These are phyloP conservation scores for Actinomortierella wolfii DNA, from an alignment of 371 early-diverging fungal genomes.

Conservation along the genomic window DNA sequence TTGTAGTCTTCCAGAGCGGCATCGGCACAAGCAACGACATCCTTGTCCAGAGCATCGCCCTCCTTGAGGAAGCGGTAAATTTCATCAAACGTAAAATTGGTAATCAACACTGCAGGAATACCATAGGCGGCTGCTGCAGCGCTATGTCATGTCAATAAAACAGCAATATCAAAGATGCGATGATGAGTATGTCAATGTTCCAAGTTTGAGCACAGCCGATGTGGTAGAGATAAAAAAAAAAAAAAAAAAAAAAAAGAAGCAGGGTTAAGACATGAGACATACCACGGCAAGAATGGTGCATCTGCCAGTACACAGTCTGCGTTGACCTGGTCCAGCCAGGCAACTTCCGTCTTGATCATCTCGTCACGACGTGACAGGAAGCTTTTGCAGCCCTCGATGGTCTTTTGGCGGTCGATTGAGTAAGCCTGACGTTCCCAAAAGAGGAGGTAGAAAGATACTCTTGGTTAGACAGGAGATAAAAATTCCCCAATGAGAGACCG, in stretches of 20 bases:
- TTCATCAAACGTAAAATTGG: slow-evolving; percentile 82
- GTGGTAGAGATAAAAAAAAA: slow-evolving; percentile 1
- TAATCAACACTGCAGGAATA: slow-evolving; percentile 71
- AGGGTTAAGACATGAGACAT: slow-evolving; percentile 9
- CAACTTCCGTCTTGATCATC: slow-evolving; percentile 54
- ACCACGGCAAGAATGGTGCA: slow-evolving; percentile 74
- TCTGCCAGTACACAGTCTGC: slow-evolving; percentile 73
- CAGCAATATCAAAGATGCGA: slow-evolving; percentile 3
- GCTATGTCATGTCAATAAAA: slow-evolving; percentile 27
- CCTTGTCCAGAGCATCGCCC: slow-evolving; percentile 57
- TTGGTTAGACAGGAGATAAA: no score
- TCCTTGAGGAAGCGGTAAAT: slow-evolving; percentile 67
- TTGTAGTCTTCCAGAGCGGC: slow-evolving; percentile 60
- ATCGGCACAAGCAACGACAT: slow-evolving; percentile 54
- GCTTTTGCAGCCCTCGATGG: slow-evolving; percentile 51
- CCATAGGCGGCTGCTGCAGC: slow-evolving; percentile 62
- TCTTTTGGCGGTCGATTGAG: slow-evolving; percentile 66
- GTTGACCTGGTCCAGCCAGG: slow-evolving; percentile 58
- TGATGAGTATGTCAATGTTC: background rate
- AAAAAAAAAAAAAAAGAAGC: background rate
- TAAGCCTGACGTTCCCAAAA: slow-evolving; percentile 50
- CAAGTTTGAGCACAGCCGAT: no score
- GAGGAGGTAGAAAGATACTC: no score
- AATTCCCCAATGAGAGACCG: no score
- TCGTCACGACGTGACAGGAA: slow-evolving; percentile 55